phyloP scores from a whole-genome alignment of 2,329 filamentous ascomycete species.

The Orbilia ellipsospora region DNA sequence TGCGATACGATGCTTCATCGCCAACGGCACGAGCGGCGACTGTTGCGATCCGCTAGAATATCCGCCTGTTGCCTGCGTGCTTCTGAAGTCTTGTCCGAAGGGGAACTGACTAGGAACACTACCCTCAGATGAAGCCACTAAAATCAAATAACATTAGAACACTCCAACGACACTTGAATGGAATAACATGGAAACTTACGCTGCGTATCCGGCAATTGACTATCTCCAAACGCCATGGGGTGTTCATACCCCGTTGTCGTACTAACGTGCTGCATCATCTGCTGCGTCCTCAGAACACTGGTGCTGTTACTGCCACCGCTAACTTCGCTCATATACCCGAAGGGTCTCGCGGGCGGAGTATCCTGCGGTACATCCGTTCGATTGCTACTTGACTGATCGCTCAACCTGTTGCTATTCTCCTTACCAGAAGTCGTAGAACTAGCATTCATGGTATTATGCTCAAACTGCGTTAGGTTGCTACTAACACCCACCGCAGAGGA shows the following conservation, averaged over 20 bases:
- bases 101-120: conserved; percentile 54
- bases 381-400: conserved; percentile 67
- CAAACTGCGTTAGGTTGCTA: conserved; percentile 70
- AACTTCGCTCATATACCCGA: conserved; percentile 20
- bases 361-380: conserved; percentile 49
- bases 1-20: conserved; percentile 59
- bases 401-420: conserved; percentile 38
- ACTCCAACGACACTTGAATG: conserved; percentile 56
- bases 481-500: conserved; percentile 61
- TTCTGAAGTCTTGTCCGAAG: conserved; percentile 33
- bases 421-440: conserved; percentile 83
- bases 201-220: conserved; percentile 74
- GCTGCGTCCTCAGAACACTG: conserved; percentile 24
- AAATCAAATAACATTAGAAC: conserved; percentile 44
- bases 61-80: conserved; percentile 39
- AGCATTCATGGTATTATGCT: conserved; percentile 79
- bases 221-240: conserved; percentile 63
- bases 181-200: conserved; percentile 64
- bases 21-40: conserved; percentile 60
- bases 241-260: conserved; percentile 51
- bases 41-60: conserved; percentile 56
- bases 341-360: conserved; percentile 40
- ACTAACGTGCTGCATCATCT: conserved; percentile 39
- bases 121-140: conserved; percentile 55
- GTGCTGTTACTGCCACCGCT: conserved; percentile 18